Evolutionary conservation across 768 basidiomycete species (phyloP).

Genomic region (Lactifluus rugatus): DNA sequence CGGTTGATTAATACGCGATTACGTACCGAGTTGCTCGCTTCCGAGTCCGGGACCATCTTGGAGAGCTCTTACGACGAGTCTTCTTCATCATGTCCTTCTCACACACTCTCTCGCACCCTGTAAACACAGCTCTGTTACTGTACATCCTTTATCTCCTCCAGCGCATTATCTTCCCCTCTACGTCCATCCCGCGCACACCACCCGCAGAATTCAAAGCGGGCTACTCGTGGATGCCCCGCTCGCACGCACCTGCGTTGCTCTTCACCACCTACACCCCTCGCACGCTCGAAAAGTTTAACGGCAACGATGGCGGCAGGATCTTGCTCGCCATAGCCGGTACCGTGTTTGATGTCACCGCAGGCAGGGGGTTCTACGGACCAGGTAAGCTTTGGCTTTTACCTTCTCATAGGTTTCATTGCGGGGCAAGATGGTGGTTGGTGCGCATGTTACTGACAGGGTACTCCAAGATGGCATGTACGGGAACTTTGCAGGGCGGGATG

Average conservation of each 20-base stretch:
- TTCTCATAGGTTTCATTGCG: no score
- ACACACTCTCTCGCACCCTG: conserved; percentile 46
- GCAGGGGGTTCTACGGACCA: conserved; percentile 90
- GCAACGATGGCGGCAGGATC: conserved; percentile 59
- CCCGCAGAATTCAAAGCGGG: conserved; percentile 68
- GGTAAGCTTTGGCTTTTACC: conserved; percentile 38
- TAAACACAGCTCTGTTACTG: conserved; percentile 68
- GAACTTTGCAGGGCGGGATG: conserved; percentile 95
- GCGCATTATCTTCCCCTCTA: conserved; percentile 63
- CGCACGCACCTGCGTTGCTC: conserved; percentile 68
- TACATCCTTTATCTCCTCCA: conserved; percentile 74
- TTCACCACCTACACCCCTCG: conserved; percentile 74
- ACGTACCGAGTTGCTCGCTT: no score
- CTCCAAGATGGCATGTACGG: conserved; percentile 85
- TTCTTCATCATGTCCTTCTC: conserved; percentile 28
- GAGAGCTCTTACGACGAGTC: no score
- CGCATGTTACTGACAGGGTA: neutral
- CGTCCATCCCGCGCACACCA: conserved; percentile 36
- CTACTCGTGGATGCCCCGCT: conserved; percentile 88
- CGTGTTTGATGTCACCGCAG: conserved; percentile 90
- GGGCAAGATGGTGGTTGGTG: no score
- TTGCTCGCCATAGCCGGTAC: conserved; percentile 76
- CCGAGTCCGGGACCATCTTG: no score
- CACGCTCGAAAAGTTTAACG: conserved; percentile 58
- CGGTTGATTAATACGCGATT: no score